These are phyloP conservation scores for Pseudogymnoascus destructans DNA, from an alignment of 2,329 filamentous ascomycete genomes.

Conservation along the genomic window DNA sequence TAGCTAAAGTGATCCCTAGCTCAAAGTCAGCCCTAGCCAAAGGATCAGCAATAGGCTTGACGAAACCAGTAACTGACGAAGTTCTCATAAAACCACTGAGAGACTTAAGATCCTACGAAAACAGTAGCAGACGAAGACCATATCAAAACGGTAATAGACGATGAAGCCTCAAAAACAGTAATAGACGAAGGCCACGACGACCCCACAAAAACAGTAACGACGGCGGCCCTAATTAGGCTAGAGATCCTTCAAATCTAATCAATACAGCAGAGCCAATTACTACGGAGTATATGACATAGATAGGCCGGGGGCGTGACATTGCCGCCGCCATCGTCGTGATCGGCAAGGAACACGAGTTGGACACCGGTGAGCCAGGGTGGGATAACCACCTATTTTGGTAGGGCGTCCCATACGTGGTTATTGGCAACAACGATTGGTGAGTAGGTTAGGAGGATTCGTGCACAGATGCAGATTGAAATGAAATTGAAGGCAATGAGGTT, in stretches of 20 bases:
- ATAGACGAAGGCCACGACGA: not conserved
- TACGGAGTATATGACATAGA: not conserved
- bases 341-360: not conserved
- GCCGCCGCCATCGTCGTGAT: not conserved
- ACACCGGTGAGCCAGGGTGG: not conserved
- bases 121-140: not conserved
- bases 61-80: not conserved
- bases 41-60: not conserved
- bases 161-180: not conserved
- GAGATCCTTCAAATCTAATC: not conserved
- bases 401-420: not conserved
- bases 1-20: not conserved
- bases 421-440: not conserved
- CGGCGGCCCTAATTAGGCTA: not conserved
- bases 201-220: not conserved
- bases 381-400: not conserved
- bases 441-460: not conserved
- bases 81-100: not conserved
- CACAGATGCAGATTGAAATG: not conserved
- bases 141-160: not conserved
- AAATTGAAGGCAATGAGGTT: not conserved
- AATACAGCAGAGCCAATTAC: not conserved
- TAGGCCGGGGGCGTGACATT: not conserved
- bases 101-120: not conserved
- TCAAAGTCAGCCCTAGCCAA: not conserved